phyloP scores from a whole-genome alignment of 768 basidiomycete genomes.

The Tubosaeta sp. region DNA sequence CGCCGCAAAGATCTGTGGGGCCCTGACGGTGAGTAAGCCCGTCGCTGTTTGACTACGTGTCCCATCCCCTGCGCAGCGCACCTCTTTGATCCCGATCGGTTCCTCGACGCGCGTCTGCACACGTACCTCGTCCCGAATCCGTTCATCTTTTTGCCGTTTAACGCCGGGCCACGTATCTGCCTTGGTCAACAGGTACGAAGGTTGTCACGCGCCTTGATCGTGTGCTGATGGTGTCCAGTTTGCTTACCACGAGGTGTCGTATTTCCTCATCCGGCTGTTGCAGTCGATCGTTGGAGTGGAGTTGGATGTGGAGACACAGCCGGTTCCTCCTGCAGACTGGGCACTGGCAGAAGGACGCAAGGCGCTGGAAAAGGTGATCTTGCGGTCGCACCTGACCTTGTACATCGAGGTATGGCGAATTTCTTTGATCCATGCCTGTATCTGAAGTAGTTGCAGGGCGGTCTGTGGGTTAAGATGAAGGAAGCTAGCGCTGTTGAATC shows the following conservation, averaged over 20 bases:
- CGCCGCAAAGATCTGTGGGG: conserved; percentile 24
- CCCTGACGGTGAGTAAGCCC: conserved; percentile 27
- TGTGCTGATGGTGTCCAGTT: conserved; percentile 31
- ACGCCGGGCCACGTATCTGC: conserved; percentile 63
- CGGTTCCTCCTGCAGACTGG: conserved; percentile 33
- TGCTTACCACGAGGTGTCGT: conserved; percentile 53
- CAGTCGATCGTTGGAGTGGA: conserved; percentile 44
- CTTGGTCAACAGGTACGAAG: conserved; percentile 43
- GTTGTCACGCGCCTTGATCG: background rate
- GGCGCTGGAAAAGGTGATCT: conserved; percentile 38
- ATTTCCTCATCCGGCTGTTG: conserved; percentile 49
- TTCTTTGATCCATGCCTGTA: background rate
- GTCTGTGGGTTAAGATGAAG: conserved; percentile 26
- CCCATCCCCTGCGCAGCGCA: conserved; percentile 10
- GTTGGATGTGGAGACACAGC: conserved; percentile 37
- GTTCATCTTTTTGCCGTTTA: conserved; percentile 68
- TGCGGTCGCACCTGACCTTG: conserved; percentile 39
- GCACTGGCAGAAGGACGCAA: conserved; percentile 31
- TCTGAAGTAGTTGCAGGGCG: conserved; percentile 8
- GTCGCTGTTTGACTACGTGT: background rate
- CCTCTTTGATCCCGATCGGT: conserved; percentile 62
- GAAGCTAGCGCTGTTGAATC: conserved; percentile 11
- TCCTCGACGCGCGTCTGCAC: conserved; percentile 52
- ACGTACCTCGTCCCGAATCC: conserved; percentile 55
- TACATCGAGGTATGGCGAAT: conserved; percentile 36